Evolutionary conservation across 768 basidiomycete genomes (phyloP), one percentile per base, ranked within the genome.

Genomic region (Tylopilus felleus): DNA sequence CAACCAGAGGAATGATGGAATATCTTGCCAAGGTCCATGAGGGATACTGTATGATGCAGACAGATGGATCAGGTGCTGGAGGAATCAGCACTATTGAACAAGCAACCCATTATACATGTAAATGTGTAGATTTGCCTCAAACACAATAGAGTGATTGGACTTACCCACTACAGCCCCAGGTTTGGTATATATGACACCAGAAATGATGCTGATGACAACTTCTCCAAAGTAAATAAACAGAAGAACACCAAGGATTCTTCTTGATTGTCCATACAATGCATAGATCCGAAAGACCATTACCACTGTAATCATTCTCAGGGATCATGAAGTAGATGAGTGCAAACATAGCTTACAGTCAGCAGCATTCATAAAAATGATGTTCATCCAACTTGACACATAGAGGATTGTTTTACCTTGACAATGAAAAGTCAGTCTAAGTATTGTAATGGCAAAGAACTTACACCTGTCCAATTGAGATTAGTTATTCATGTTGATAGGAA

Each of bases 211-310:
- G 17, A 28, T 0, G 21, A 42, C 16, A 41, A 58, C 5, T 5
- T 44, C 47, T 19, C 8, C 43, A 16, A 3, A 5, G 5, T 25
- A 58, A 8, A 58, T 23, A 9, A 52, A 33, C 3, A 59, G 28
- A 13, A 59, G 55, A 17, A 52, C 2, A 4, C 3, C 2, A 5
- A 57, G 45, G 6, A 57, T 19, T 6, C 0, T 9, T 22, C 43
- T 49, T 13, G 58, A 57, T 17, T 7, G 47, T 2, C 44, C 29
- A 21, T 41, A 57, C 28, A 59, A 17, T 23, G 58, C 58, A 49
- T 57, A 59, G 10, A 57, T 39, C 23, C 55, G 50, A 19, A 46
- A 41, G 5, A 59, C n/a, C 58, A 59, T 59, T 9, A 59, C 12
- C 17, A 57, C 58, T 59, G 19, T 2, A 36, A 42, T 33, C 8